phyloP scores from a whole-genome alignment of 2,329 filamentous ascomycete genomes.

The Colletotrichum cereale region DNA sequence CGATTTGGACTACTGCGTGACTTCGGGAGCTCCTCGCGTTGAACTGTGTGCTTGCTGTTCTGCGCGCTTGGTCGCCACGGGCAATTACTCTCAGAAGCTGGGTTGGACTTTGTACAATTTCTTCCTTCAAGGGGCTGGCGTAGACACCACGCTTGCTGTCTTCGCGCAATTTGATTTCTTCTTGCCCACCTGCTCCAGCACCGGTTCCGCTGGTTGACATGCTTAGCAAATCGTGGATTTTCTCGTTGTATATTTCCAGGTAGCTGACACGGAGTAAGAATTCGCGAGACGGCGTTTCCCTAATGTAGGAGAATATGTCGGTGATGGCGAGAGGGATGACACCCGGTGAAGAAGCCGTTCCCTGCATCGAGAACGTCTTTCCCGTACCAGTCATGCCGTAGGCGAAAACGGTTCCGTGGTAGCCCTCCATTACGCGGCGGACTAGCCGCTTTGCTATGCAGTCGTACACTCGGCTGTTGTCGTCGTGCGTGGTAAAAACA shows the following conservation, averaged over 20 bases:
- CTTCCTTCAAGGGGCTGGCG: conserved; percentile 94
- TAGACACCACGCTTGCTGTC: conserved; percentile 97
- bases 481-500: conserved; percentile 93
- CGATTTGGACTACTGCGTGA: conserved; percentile 98
- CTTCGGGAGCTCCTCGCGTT: conserved; percentile 96
- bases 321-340: conserved; percentile 98
- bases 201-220: conserved; percentile 74
- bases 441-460: conserved; percentile 93
- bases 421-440: conserved; percentile 97
- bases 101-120: conserved; percentile 98
- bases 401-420: conserved; percentile 97
- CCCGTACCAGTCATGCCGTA: conserved; percentile 99
- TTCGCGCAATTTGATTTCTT: conserved; percentile 97
- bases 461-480: conserved; percentile 96
- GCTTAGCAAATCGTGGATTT: conserved; percentile 91
- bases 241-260: conserved; percentile 98
- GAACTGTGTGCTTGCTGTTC: conserved; percentile 96
- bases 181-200: conserved; percentile 71
- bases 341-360: conserved; percentile 92
- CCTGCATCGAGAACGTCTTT: conserved; percentile 99
- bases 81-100: conserved; percentile 96
- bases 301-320: conserved; percentile 98
- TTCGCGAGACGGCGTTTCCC: conserved; percentile 93
- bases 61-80: conserved; percentile 88
- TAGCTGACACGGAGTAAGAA: conserved; percentile 97